phyloP scores from a whole-genome alignment of 345 rosid genomes.

The rapeseed (Brassica napus) region DNA sequence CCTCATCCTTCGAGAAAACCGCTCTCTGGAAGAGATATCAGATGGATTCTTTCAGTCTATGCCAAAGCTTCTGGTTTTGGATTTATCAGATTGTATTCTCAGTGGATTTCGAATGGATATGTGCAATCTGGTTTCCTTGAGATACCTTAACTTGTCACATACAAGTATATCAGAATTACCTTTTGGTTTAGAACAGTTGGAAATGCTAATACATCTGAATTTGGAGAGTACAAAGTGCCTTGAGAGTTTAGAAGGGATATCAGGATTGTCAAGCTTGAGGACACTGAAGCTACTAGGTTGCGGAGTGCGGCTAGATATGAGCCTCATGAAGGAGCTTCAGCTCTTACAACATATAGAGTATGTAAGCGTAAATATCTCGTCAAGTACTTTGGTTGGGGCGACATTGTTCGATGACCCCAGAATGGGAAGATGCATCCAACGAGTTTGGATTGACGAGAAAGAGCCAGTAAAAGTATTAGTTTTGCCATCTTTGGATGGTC shows the following conservation, averaged over 20 bases:
- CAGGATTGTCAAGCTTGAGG: neutral
- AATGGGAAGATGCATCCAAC: neutral
- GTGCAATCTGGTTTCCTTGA: neutral
- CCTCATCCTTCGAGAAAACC: neutral
- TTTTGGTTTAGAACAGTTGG: neutral
- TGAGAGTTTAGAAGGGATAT: neutral
- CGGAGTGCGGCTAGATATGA: neutral
- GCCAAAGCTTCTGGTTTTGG: conserved; percentile 33
- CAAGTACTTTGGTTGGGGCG: neutral
- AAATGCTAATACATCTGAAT: neutral
- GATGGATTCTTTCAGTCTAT: conserved; percentile 29
- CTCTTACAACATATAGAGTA: neutral
- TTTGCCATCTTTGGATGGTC: conserved; percentile 5
- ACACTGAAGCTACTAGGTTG: neutral
- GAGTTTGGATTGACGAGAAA: neutral
- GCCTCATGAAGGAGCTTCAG: neutral
- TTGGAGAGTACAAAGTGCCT: neutral
- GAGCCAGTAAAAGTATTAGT: neutral
- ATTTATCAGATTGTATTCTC: conserved; percentile 28
- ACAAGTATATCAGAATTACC: neutral
- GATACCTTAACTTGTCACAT: no score
- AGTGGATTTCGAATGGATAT: neutral
- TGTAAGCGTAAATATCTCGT: neutral
- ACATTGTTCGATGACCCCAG: neutral
- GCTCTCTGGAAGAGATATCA: neutral